Base-by-base conservation (phyloP, 2,329 filamentous ascomycete species). In the Diaporthe sp. region DNA sequence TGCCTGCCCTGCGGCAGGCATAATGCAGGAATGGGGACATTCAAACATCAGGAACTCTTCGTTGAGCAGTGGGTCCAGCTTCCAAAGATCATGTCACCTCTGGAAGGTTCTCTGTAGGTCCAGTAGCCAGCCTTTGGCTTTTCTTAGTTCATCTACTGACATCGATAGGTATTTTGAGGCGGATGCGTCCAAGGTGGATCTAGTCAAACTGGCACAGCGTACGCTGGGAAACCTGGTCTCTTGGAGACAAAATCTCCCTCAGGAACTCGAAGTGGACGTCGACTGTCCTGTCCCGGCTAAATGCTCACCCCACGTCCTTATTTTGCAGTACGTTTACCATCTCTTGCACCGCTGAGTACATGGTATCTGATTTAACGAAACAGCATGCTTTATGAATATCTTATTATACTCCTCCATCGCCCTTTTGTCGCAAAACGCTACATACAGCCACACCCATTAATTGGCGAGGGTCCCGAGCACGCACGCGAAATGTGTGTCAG, bases 361-460 rank as follows among this genome's bases (percentile, higher is more conserved):
- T 3, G 8, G 10, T 31, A 1, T 31, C n/a, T 65, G 8, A 65
- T 15, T 8, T 2, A 4, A 20, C 2, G 2, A 5, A 3, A 6
- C 3, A 65, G 60, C 13, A 65, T 65, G 60, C 60, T 65, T 3
- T 65, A 65, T 47, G 60, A 47, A 28, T 65, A 65, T 9, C 39
- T 65, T 15, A 28, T 65, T 9, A 65, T 65, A 47, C 60, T 65
- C 0, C 60, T 65, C 20, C 60, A 65, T 28, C 60, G 60, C 4
- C 60, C 60, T n/a, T 65, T 65, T 20, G 60, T 65, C 25, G 60
- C 60, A 2, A 65, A 65, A 13, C 60, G 60, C n/a, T 65, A 65
- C 60, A 65, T 65, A 15, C 60, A 65, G 34, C 60, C 60, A 0
- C 39, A 17, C 39, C 60, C 60, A 31, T 47, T 65, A 6, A 22